These are phyloP conservation scores for thale cress (Arabidopsis thaliana) DNA, from an alignment of 345 rosid species.

Conservation along the genomic window TAIR10.1 NC_003075.7:8553501-8554000, in stretches of 20 bases:
- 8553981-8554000: conserved; percentile 80
- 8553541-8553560: conserved; percentile 7
- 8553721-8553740: conserved; percentile 31
- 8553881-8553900: conserved; percentile 54
- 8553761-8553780: conserved; percentile 25
- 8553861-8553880: conserved; percentile 57
- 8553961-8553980: conserved; percentile 58
- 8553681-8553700: conserved; percentile 19
- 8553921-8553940: conserved; percentile 49
- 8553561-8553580: conserved; percentile 4
- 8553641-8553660: too few species aligned
- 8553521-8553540: not conserved
- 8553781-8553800: conserved; percentile 3
- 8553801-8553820: conserved; percentile 22
- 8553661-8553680: conserved; percentile 13
- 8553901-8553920: conserved; percentile 49
- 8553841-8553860: conserved; percentile 52
- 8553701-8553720: not conserved
- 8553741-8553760: conserved; percentile 35
- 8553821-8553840: not conserved
- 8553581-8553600: too few species aligned
- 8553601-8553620: conserved; percentile 33
- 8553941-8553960: conserved; percentile 40
- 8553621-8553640: too few species aligned
- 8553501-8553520: conserved; percentile 9